Base-by-base conservation (phyloP, 176 grass and related monocot genomes). In the Elymus sibiricus region DNA sequence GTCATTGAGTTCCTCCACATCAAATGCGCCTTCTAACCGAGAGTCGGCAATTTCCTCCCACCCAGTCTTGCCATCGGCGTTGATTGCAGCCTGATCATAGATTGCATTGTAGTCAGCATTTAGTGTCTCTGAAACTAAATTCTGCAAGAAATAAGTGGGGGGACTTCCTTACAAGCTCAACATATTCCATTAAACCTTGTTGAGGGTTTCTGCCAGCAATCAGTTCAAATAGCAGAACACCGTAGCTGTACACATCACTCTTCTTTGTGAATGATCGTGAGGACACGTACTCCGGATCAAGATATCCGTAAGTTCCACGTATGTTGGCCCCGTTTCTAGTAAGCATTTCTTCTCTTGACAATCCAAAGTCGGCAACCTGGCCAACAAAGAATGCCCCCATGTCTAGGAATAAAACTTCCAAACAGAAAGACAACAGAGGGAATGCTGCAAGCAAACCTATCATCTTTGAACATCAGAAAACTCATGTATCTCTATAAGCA, bases 181-280 rank as follows among this genome's bases (percentile, higher is more conserved):
- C 90, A 80, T 96, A 99, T 82, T 96, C 97, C 94, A 99, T 99
- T 70, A 99, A 92, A 76, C 97, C 97, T 76, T 99, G 97, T 81
- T 96, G 97, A 17, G 97, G 97, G 49, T 94, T 99, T 65, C 97
- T 88, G 66, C 97, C 90, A 55, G 97, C 86, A 62, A 99, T 91
- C 79, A 99, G 77, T 83, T 99, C 97, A 66, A 99, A 94, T 67
- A 99, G 76, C 85, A 99, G 86, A 65, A 99, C 91, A 7, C 97
- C 95, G 28, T 90, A 98, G 87, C 95, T 95, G 70, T 98, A 98
- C 56, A 99, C 97, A 78, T 99, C 97, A 78, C 94, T 99, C 89
- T 99, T 99, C 86, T 99, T 96, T 3, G 97, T 99, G 73, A 94
- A 99, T 26, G 92, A 94, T 22, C 90, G 87, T 32, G 97, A 94